phyloP scores from a whole-genome alignment of 1,284 basidiomycete genomes.

The Cryptococcus hybrid region DNA sequence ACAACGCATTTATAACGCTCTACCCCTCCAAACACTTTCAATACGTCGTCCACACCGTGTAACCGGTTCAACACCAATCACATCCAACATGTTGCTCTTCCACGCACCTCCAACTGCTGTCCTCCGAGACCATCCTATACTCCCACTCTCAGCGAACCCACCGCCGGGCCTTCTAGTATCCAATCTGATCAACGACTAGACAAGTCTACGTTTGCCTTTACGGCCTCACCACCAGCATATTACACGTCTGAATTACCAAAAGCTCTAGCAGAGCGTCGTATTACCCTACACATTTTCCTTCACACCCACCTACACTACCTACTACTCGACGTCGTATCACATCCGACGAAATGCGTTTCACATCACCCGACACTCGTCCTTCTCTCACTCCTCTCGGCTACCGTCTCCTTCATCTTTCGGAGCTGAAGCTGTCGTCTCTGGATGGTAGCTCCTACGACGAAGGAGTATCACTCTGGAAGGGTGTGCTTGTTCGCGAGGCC shows the following conservation, averaged over 20 bases:
- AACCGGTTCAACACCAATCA: not conserved
- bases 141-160: not conserved
- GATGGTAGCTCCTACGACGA: slow-evolving; percentile 32
- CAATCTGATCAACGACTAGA: not conserved
- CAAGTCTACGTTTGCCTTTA: not conserved
- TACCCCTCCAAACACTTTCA: slow-evolving; percentile 3
- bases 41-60: slow-evolving; percentile 13
- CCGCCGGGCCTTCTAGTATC: not conserved
- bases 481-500: slow-evolving; percentile 39
- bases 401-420: slow-evolving; percentile 39
- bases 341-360: slow-evolving; percentile 37
- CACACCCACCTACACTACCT: not conserved
- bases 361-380: slow-evolving; percentile 24
- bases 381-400: slow-evolving; percentile 42
- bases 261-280: not conserved
- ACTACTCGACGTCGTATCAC: not conserved
- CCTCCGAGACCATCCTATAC: slow-evolving; percentile 1
- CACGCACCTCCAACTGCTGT: not conserved
- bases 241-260: not conserved
- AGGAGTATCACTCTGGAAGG: slow-evolving; percentile 25
- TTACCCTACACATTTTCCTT: not conserved
- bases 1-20: not conserved
- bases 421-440: slow-evolving; percentile 35
- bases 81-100: slow-evolving; percentile 5
- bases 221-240: not conserved